Conservation (phyloP, 73 alveolate genomes). For the Stentor coeruleus region DNA sequence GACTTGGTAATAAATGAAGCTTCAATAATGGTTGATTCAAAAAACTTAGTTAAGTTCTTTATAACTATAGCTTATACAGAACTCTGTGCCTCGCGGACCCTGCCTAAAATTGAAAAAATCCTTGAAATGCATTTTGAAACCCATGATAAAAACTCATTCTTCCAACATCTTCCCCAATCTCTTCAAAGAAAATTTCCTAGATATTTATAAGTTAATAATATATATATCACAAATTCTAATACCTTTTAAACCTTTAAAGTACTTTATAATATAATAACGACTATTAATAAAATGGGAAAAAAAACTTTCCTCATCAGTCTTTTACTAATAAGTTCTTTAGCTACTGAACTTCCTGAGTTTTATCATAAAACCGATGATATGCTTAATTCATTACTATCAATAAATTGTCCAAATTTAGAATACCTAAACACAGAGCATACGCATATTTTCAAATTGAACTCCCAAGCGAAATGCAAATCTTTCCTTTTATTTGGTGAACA, state of each 20-base stretch:
- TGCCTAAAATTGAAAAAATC: background rate
- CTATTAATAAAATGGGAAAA: too few species aligned
- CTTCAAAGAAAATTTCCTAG: too few species aligned
- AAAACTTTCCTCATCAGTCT: too few species aligned
- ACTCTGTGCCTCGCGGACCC: background rate
- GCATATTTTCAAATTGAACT: background rate
- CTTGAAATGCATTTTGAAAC: background rate
- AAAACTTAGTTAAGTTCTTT: too few species aligned
- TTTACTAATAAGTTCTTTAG: too few species aligned
- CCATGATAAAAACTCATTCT: too few species aligned
- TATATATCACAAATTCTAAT: too few species aligned
- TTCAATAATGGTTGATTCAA: background rate
- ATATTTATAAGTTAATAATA: too few species aligned
- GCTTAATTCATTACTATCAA: background rate
- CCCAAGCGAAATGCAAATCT: slow-evolving; percentile 10
- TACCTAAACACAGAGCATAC: background rate
- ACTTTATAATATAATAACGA: too few species aligned
- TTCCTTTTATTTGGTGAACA: slow-evolving; percentile 65
- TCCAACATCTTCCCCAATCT: too few species aligned
- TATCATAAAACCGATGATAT: slow-evolving; percentile 27
- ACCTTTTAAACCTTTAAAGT: too few species aligned
- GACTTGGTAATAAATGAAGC: background rate
- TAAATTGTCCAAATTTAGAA: background rate
- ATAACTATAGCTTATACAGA: background rate
- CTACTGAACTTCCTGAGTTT: slow-evolving; percentile 30